Evolutionary conservation across 306 rosid genomes (phyloP).

Genomic region (Abrus precatorius): DNA sequence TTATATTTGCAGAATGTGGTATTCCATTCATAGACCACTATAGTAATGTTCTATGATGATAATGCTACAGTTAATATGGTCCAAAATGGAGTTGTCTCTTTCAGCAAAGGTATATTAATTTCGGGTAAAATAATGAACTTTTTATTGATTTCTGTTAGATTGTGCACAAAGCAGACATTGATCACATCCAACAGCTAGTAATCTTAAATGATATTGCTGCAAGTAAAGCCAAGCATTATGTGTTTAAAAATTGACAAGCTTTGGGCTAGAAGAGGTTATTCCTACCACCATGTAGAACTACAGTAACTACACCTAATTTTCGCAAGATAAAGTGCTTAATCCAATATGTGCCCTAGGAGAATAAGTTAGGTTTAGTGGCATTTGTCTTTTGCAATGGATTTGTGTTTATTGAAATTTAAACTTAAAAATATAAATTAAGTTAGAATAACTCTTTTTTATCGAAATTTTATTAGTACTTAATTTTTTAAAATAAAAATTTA

Average conservation of each 20-base stretch:
- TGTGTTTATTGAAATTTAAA: too few relatives aligned
- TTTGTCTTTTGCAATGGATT: slow-evolving; percentile 44
- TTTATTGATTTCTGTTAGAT: slow-evolving; percentile 14
- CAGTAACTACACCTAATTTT: slow-evolving; percentile 51
- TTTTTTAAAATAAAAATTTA: too few relatives aligned
- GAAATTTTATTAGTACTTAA: too few relatives aligned
- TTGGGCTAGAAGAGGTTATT: slow-evolving; percentile 43
- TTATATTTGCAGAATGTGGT: slow-evolving; percentile 38
- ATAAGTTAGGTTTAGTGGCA: slow-evolving; percentile 60
- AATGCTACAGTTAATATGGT: slow-evolving; percentile 45
- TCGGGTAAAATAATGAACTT: slow-evolving; percentile 49
- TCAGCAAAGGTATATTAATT: slow-evolving; percentile 45
- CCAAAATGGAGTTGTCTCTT: slow-evolving; percentile 51
- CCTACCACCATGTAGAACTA: slow-evolving; percentile 55
- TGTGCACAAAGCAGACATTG: slow-evolving; percentile 42
- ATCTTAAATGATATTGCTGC: slow-evolving; percentile 55
- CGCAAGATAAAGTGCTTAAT: slow-evolving; percentile 48
- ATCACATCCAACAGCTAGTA: slow-evolving; percentile 56
- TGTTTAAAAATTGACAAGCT: slow-evolving; percentile 35
- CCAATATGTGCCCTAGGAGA: slow-evolving; percentile 46
- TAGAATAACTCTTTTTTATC: too few relatives aligned
- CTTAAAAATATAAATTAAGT: too few relatives aligned
- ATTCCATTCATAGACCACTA: slow-evolving; percentile 45
- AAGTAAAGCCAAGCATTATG: slow-evolving; percentile 52
- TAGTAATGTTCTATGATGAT: slow-evolving; percentile 43